Evolutionary conservation across 352 stramenopile species (phyloP), one percentile per base, ranked within the genome.

Genomic region (Phytophthora niederhauseri): DNA sequence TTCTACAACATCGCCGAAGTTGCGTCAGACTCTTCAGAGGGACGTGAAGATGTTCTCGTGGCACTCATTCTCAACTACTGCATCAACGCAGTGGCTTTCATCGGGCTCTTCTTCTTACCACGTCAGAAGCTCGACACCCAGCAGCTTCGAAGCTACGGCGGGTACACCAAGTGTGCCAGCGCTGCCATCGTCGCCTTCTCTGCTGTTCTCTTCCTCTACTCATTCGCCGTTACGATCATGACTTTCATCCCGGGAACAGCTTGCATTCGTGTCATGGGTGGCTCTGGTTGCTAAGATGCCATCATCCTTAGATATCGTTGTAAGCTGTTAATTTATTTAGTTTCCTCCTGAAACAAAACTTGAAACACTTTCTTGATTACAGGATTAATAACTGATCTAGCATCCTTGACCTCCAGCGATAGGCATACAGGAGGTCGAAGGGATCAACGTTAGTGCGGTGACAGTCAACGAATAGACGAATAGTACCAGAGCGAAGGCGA

Each of bases 41-140:
- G 66, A 12, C 73, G 71, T 19, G n/a, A 2, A 14, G 62, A 69
- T n/a, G 34, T 43, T 11, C 46, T 83, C 11, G 57, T 66, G 2
- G 72, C 74, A 17, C 52, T 89, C 26, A 4, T 82, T 6, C 36
- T 86, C 11, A 81, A 78, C 31, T 87, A 82, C 30, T 75, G 63
- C 1, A 79, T 87, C 31, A 85, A 87, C 22, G 68, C 71, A 1
- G 20, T 87, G 19, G 57, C 60, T 0, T 55, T 81, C 7, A 9
- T 79, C 12, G 75, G 77, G 0, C 53, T 89, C 0, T 66, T 63
- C 19, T 75, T 89, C 28, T 45, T 91, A 7, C 82, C 82, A 15
- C 43, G 52, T 22, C 82, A 91, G 46, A 89, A 89, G 49, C 70
- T 91, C 12, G 78, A 89, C 15, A 81, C 77, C 0, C 82, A 91